Conservation (phyloP, 768 basidiomycete species). For the Trametes cingulata region DNA sequence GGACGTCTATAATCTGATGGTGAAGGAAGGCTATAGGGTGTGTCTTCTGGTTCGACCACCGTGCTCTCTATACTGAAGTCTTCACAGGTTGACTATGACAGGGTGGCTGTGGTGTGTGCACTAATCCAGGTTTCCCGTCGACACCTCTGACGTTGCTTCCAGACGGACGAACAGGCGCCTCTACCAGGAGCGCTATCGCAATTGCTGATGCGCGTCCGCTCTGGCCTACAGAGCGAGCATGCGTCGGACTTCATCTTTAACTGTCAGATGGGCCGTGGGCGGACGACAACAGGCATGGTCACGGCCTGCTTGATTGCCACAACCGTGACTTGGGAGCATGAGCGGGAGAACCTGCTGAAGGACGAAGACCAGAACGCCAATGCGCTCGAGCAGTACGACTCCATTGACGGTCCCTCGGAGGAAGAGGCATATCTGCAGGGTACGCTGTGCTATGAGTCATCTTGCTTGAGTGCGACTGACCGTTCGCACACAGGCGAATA, state of each 20-base stretch:
- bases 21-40: conserved; percentile 76
- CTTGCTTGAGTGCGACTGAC: not conserved
- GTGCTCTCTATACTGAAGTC: not conserved
- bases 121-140: not conserved
- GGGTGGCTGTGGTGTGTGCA: conserved; percentile 82
- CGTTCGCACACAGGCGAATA: conserved; percentile 73
- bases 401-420: conserved; percentile 81
- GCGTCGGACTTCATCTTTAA: conserved; percentile 89
- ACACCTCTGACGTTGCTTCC: not conserved
- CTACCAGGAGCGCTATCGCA: conserved; percentile 83
- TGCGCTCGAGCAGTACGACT: conserved; percentile 53
- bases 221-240: conserved; percentile 44
- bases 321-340: conserved; percentile 56
- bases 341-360: conserved; percentile 35
- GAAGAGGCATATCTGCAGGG: conserved; percentile 90
- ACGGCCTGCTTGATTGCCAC: conserved; percentile 85
- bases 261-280: conserved; percentile 92
- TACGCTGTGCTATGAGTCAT: conserved; percentile 28
- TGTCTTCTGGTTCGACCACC: not conserved
- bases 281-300: conserved; percentile 97
- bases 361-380: conserved; percentile 39
- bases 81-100: conserved; percentile 75
- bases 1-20: conserved; percentile 77
- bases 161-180: conserved; percentile 98
- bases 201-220: conserved; percentile 71